Base-by-base conservation (phyloP, 257 asterid species). In the Plantago elongata region DNA sequence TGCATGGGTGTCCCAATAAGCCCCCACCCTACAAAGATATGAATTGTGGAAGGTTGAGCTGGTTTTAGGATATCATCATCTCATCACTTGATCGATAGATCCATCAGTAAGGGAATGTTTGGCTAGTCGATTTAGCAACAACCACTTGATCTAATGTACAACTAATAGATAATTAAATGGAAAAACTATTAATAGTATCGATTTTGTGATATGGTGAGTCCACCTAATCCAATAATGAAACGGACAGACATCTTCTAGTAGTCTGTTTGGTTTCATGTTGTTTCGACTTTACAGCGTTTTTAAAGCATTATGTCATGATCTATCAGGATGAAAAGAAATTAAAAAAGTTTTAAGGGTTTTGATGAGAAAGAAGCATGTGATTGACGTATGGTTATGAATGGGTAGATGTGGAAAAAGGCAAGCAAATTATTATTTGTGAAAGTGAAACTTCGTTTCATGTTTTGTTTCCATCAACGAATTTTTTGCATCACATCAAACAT, bases 181-280 rank as follows among this genome's bases (percentile, higher is more conserved):
- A 49, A 50, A 63, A 52, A 6, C 8, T 18, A 22, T n/a, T 13
- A 45, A 22, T 34, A 49, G 12, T 60, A 59, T 51, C 47, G 14
- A 7, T 51, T 63, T 61, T 72, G 58, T 57, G 76, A 72, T 77
- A 65, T 62, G 27, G 69, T 48, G 11, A 46, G 43, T 29, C 54
- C 57, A 68, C 72, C 72, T 68, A 64, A 68, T 54, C 57, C 75
- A 67, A 62, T 54, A 59, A 61, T 55, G 64, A 37, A n/a, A n/a
- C n/a, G n/a, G 40, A 42, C 15, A 59, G 27, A 22, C 34, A 13
- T 56, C 30, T 12, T 27, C n/a, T 43, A 57, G 14, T 16, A 63
- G 13, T 44, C 4, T 37, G 2, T 11, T 58, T 58, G 15, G 11
- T 17, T 51, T 51, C 9, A 14, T 7, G 18, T 49, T 7, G 18